Evolutionary conservation across 164 flowering plant genomes (phyloP).

Genomic region (Vitis vinifera): DNA sequence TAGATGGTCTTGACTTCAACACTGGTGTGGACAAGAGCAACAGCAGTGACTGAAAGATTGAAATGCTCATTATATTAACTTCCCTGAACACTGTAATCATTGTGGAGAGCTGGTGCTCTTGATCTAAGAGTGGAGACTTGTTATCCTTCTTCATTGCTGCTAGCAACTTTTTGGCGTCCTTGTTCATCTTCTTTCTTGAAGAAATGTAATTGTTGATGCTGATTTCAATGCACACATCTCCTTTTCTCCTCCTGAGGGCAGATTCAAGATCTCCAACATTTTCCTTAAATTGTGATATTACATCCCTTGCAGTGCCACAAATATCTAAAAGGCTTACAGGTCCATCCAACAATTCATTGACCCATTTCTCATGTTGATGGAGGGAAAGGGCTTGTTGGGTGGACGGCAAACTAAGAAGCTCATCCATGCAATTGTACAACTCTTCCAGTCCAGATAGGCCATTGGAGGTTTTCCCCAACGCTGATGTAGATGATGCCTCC

Average conservation of each 20-base stretch:
- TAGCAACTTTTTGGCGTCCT: constrained; percentile 22
- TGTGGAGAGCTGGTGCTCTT: constrained; percentile 3
- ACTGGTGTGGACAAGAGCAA: constrained; percentile 26
- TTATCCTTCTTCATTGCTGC: constrained; percentile 18
- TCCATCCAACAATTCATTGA: constrained; percentile 25
- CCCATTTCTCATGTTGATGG: constrained; percentile 11
- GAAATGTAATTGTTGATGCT: constrained; percentile 12
- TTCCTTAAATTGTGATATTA: constrained; percentile 17
- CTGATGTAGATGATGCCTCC: constrained; percentile 17
- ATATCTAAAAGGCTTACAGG: constrained; percentile 28
- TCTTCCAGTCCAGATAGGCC: constrained; percentile 31
- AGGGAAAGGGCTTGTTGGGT: constrained; percentile 28
- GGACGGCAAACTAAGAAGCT: constrained; percentile 27
- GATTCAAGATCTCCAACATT: constrained; percentile 26
- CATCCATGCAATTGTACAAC: constrained; percentile 31
- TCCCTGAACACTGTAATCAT: constrained; percentile 35
- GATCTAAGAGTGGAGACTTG: neutral
- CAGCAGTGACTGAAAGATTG: constrained; percentile 34
- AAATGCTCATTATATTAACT: constrained; percentile 23
- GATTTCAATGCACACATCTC: constrained; percentile 20
- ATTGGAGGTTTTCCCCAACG: constrained; percentile 18
- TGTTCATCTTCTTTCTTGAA: constrained; percentile 32
- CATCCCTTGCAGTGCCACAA: constrained; percentile 25
- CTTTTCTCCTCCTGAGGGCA: constrained; percentile 27
- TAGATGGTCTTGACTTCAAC: constrained; percentile 20